A percentile compares a stretch with the other conserved stretches of the same genome.
phyloP scores from a whole-genome alignment of 345 rosid species.

The thale cress (Arabidopsis thaliana) region DNA sequence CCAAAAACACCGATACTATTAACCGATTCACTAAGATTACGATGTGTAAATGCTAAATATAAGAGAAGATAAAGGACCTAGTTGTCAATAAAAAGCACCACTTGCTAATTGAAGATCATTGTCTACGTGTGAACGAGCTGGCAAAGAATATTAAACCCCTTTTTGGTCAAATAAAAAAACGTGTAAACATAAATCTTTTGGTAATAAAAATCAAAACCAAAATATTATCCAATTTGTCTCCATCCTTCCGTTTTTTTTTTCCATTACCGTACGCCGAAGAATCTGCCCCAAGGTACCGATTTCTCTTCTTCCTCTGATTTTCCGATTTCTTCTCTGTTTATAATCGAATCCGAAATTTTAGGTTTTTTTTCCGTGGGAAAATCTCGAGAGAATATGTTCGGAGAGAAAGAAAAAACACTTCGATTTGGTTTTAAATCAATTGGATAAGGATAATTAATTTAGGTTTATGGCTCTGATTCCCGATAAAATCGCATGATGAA shows the following conservation, averaged over 20 bases:
- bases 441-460: too few species aligned
- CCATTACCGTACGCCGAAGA: slow-evolving; percentile 21
- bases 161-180: slow-evolving; percentile 5
- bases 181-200: background rate
- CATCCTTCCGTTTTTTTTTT: slow-evolving; percentile 27
- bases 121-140: slow-evolving; percentile 43
- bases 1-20: too few species aligned
- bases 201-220: slow-evolving; percentile 15
- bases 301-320: background rate
- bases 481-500: too few species aligned
- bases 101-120: slow-evolving; percentile 30
- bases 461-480: too few species aligned
- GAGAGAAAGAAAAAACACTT: background rate
- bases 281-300: background rate
- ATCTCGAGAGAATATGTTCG: background rate
- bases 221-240: slow-evolving; percentile 29
- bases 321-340: background rate
- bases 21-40: too few species aligned
- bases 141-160: slow-evolving; percentile 32
- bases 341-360: background rate
- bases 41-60: background rate
- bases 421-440: too few species aligned
- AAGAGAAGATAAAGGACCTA: background rate
- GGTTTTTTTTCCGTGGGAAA: background rate
- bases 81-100: background rate